These are phyloP conservation scores for Phytophthora quininea DNA, from an alignment of 352 stramenopile genomes.

Conservation along the genomic window DNA sequence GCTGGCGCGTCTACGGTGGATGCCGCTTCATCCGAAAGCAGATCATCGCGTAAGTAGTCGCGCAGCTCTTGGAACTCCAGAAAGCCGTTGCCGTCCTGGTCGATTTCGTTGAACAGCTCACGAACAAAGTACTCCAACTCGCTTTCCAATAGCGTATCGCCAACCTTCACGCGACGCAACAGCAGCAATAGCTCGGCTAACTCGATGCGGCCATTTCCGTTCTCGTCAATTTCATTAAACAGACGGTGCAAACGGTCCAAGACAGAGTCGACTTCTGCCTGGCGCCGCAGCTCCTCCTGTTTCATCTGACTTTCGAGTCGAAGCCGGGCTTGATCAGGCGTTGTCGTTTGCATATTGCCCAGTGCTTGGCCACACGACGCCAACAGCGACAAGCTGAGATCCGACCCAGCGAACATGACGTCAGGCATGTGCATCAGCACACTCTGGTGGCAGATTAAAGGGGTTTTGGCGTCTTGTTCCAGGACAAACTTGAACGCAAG, in stretches of 20 bases:
- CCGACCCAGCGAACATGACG: constrained; percentile 66
- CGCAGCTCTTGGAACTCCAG: constrained; percentile 97
- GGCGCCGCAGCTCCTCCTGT: constrained; percentile 53
- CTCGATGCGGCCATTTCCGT: constrained; percentile 71
- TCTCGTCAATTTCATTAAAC: constrained; percentile 77
- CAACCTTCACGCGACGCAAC: constrained; percentile 68
- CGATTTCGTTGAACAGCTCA: constrained; percentile 90
- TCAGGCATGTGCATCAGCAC: constrained; percentile 69
- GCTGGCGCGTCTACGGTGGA: constrained; percentile 10
- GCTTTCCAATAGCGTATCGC: constrained; percentile 63
- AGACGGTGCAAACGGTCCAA: constrained; percentile 60
- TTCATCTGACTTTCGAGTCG: constrained; percentile 59
- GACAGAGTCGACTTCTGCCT: constrained; percentile 61
- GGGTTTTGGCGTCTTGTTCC: constrained; percentile 50
- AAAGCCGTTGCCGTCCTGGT: constrained; percentile 90
- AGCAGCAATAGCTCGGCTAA: constrained; percentile 65
- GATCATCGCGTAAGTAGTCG: constrained; percentile 64
- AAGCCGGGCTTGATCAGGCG: constrained; percentile 61
- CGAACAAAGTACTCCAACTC: constrained; percentile 72
- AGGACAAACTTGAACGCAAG: constrained; percentile 56
- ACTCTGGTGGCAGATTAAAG: constrained; percentile 49
- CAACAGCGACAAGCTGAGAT: constrained; percentile 71
- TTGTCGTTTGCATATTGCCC: constrained; percentile 60
- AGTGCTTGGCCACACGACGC: constrained; percentile 60
- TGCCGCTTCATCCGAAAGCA: constrained; percentile 38